Evolutionary conservation across 2,329 filamentous ascomycete species (phyloP), one percentile per base, ranked within the genome.

Genomic region (Aspergillus clavatus): DNA sequence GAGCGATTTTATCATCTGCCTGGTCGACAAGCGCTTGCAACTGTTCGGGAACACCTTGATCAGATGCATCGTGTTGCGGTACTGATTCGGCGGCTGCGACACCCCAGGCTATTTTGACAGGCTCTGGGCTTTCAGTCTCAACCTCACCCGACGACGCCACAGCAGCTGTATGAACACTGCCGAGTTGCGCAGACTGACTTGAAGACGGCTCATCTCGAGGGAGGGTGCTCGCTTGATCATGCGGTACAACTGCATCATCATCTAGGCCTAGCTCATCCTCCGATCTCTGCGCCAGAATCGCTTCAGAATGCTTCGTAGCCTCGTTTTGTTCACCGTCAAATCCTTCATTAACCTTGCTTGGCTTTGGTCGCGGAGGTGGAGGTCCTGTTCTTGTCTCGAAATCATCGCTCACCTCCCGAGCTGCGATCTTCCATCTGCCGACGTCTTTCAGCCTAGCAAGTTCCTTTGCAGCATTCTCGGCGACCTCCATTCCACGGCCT

Each of bases 371-470:
- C 24, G 53, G 49, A n/a, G 57, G 68, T 26, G 51, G 72, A 58
- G 59, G 31, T 11, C 58, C 62, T 12, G 72, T 72, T 40, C 83
- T 83, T 37, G 79, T 82, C 38, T 85, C 83, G 59, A 95, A 97
- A 62, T 95, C 83, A 41, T 93, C 83, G 10, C 81, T 84, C 2
- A 78, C 72, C 63, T 97, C 91, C 27, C 77, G 72, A 6, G 87
- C 83, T 28, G 77, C 75, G 31, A 95, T 79, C 72, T 97, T 97
- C 84, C 86, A 94, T 48, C 77, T 78, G 6, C 86, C 87, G 46
- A 93, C 86, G 52, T 90, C 82, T 76, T 93, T 95, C 24, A 98
- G 74, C 33, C 84, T 78, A 26, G 76, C 77, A 21, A 98, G 77
- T 63, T 97, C 88, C 58, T 82, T 83, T 12, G 90, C 91, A 14